phyloP scores from a whole-genome alignment of 768 basidiomycete species.

The Tricholoma sp. region DNA sequence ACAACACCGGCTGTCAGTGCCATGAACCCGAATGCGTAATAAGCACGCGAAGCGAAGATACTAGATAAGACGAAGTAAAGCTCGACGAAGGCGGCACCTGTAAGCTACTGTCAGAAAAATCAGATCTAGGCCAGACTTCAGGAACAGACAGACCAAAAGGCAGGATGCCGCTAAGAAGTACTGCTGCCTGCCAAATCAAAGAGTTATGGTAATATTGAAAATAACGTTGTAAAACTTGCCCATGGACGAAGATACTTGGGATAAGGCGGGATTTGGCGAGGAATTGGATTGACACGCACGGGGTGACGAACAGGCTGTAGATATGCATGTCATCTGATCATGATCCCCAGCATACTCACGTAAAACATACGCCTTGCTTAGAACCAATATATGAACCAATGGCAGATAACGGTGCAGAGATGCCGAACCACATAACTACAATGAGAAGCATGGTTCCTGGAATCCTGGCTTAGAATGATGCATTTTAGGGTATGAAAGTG shows the following conservation, averaged over 20 bases:
- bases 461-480: not conserved
- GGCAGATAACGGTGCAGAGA: conserved; percentile 85
- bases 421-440: conserved; percentile 86
- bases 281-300: conserved; percentile 87
- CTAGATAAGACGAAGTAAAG: conserved; percentile 89
- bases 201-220: conserved; percentile 14
- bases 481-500: conserved; percentile 5
- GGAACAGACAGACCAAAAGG: conserved; percentile 69
- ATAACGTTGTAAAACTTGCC: conserved; percentile 33
- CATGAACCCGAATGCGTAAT: conserved; percentile 96
- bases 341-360: not conserved
- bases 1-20: conserved; percentile 83
- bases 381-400: conserved; percentile 85
- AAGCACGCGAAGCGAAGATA: conserved; percentile 86
- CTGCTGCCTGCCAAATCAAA: conserved; percentile 44
- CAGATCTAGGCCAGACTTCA: not conserved
- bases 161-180: conserved; percentile 83
- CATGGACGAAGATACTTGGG: conserved; percentile 82
- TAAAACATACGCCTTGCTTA: conserved; percentile 69
- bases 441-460: conserved; percentile 82
- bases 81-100: conserved; percentile 93
- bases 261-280: conserved; percentile 88
- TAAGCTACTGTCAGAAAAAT: not conserved
- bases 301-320: conserved; percentile 70
- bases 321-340: not conserved